These are phyloP conservation scores for Cystoderma amianthinum DNA, from an alignment of 768 basidiomycete species.

Conservation along the genomic window DNA sequence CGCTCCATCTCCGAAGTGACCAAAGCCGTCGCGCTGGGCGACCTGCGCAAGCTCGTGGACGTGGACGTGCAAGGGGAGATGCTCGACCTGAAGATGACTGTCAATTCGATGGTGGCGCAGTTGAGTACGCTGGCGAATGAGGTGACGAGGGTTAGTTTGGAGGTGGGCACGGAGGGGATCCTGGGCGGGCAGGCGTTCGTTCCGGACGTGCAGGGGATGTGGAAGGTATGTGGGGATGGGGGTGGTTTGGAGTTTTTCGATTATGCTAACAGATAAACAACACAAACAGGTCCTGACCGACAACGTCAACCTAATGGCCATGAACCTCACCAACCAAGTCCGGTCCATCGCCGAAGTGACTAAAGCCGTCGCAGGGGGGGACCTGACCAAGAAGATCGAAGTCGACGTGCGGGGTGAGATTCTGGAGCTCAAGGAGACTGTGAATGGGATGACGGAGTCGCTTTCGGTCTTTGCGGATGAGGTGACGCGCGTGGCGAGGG, in stretches of 20 bases:
- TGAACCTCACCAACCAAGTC: slow-evolving; percentile 88
- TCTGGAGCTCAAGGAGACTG: slow-evolving; percentile 82
- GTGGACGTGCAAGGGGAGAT: slow-evolving; percentile 96
- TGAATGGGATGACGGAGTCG: slow-evolving; percentile 92
- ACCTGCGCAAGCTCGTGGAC: slow-evolving; percentile 77
- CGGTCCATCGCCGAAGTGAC: slow-evolving; percentile 85
- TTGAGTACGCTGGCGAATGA: slow-evolving; percentile 70
- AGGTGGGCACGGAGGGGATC: slow-evolving; percentile 90
- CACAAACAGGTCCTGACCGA: slow-evolving; percentile 51
- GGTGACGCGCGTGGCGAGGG: slow-evolving; percentile 78
- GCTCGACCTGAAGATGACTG: slow-evolving; percentile 83
- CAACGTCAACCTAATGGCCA: slow-evolving; percentile 86
- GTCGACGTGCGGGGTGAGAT: slow-evolving; percentile 93
- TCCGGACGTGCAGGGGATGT: slow-evolving; percentile 90
- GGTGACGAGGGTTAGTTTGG: slow-evolving; percentile 87
- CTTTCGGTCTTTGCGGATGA: slow-evolving; percentile 83
- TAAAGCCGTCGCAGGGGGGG: slow-evolving; percentile 90
- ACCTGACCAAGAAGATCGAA: slow-evolving; percentile 88
- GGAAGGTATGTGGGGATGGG: slow-evolving; percentile 54
- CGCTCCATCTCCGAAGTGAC: slow-evolving; percentile 90
- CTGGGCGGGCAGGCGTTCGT: slow-evolving; percentile 91
- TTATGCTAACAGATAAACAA: background rate
- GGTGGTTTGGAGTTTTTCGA: background rate
- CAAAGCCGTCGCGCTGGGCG: slow-evolving; percentile 81
- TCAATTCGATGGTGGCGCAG: slow-evolving; percentile 82